Evolutionary conservation across 495 filamentous ascomycete genomes (phyloP).

Genomic region (Penicillium cosmopolitanum): DNA sequence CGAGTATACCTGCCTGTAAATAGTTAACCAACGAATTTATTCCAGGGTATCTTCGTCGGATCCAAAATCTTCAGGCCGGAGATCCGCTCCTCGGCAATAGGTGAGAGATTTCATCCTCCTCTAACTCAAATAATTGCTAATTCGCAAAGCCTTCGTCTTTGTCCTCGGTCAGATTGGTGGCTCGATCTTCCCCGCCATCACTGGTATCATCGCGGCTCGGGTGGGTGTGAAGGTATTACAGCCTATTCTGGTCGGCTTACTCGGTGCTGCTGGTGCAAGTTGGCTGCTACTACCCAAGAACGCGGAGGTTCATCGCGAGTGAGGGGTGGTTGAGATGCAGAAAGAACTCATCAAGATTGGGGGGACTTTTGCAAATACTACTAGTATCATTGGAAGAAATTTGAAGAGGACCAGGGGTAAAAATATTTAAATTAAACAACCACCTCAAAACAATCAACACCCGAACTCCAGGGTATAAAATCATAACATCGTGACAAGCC

Average conservation of each 20-base stretch:
- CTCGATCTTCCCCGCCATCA: conserved; percentile 33
- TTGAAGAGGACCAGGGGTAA: not conserved
- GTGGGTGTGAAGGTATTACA: conserved; percentile 36
- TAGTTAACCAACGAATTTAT: not conserved
- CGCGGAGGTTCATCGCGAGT: conserved; percentile 18
- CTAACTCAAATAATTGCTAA: not conserved
- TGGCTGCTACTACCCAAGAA: conserved; percentile 45
- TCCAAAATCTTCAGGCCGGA: conserved; percentile 33
- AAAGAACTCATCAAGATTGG: not conserved
- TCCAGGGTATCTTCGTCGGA: conserved; percentile 34
- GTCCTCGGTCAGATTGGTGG: conserved; percentile 35
- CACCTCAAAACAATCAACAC: not conserved
- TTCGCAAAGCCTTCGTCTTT: conserved; percentile 28
- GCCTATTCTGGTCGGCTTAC: conserved; percentile 35
- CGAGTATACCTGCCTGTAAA: not conserved
- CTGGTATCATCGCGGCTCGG: conserved; percentile 29
- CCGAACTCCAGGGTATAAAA: conserved; percentile 24
- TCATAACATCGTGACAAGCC: conserved; percentile 25
- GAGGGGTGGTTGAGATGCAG: not conserved
- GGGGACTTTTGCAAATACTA: too few species aligned
- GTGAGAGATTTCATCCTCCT: not conserved
- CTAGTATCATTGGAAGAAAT: not conserved
- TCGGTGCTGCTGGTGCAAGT: conserved; percentile 33
- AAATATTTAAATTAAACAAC: not conserved
- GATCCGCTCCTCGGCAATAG: conserved; percentile 34